Conservation (phyloP, 2,329 filamentous ascomycete genomes). For the Colletotrichum orchidophilum region DNA sequence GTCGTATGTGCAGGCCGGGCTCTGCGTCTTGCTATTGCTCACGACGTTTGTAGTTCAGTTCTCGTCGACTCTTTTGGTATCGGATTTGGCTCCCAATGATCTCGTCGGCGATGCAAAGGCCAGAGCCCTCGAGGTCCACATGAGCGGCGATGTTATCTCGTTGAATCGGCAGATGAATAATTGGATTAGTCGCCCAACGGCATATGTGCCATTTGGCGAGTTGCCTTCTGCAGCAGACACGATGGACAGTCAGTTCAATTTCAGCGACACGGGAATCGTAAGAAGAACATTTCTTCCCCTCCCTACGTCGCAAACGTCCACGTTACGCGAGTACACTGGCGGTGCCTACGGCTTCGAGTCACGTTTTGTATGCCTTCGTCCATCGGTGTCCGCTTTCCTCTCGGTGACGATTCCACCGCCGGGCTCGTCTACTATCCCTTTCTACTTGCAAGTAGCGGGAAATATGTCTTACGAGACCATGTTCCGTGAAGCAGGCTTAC, state of each 20-base stretch:
- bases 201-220: slow-evolving; percentile 7
- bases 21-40: background rate
- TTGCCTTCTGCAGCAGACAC: background rate
- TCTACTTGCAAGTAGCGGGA: background rate
- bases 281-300: background rate
- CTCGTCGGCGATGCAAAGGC: background rate
- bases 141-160: slow-evolving; percentile 4
- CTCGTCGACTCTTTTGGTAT: background rate
- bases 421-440: background rate
- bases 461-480: background rate
- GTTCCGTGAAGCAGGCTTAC: background rate
- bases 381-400: background rate
- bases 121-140: background rate
- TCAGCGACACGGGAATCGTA: background rate
- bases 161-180: slow-evolving; percentile 15
- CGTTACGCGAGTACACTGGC: background rate
- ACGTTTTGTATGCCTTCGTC: slow-evolving; percentile 4
- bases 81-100: background rate
- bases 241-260: background rate
- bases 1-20: background rate
- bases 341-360: slow-evolving; percentile 8
- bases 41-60: background rate
- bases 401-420: background rate
- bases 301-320: background rate
- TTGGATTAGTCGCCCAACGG: background rate